phyloP scores from a whole-genome alignment of 2,329 filamentous ascomycete species.

The Ophiocordyceps camponoti-saundersi region DNA sequence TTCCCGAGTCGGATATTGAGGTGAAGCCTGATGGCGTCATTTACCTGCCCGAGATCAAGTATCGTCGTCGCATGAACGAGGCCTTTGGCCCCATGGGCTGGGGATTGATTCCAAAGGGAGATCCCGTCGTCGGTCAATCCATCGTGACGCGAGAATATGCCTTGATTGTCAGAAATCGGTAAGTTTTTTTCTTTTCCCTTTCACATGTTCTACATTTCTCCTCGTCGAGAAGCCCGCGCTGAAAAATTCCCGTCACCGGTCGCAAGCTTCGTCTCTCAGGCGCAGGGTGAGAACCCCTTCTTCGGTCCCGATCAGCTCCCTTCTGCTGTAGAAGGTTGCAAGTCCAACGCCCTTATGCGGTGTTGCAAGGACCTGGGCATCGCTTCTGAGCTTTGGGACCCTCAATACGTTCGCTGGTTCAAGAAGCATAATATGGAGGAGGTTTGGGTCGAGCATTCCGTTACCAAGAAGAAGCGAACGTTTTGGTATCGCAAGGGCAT shows the following conservation, averaged over 20 bases:
- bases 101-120: slow-evolving; percentile 78
- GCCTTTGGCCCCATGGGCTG: slow-evolving; percentile 92
- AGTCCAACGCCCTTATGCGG: slow-evolving; percentile 92
- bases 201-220: not conserved
- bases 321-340: slow-evolving; percentile 89
- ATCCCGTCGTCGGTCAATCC: slow-evolving; percentile 70
- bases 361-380: slow-evolving; percentile 97
- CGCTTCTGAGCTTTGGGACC: slow-evolving; percentile 92
- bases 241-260: not conserved
- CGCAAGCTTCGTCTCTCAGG: slow-evolving; percentile 70
- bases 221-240: not conserved
- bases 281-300: slow-evolving; percentile 87
- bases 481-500: slow-evolving; percentile 69
- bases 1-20: slow-evolving; percentile 66
- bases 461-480: slow-evolving; percentile 78
- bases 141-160: slow-evolving; percentile 83
- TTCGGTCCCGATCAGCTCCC: slow-evolving; percentile 82
- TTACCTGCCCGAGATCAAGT: slow-evolving; percentile 97
- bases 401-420: slow-evolving; percentile 72
- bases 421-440: slow-evolving; percentile 59
- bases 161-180: slow-evolving; percentile 76
- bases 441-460: slow-evolving; percentile 75
- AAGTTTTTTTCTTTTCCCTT: slow-evolving; percentile 12
- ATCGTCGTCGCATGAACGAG: slow-evolving; percentile 72
- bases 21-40: slow-evolving; percentile 95